Base-by-base conservation (phyloP, 1,284 basidiomycete species). In the Sanguinoderma infundibulare region DNA sequence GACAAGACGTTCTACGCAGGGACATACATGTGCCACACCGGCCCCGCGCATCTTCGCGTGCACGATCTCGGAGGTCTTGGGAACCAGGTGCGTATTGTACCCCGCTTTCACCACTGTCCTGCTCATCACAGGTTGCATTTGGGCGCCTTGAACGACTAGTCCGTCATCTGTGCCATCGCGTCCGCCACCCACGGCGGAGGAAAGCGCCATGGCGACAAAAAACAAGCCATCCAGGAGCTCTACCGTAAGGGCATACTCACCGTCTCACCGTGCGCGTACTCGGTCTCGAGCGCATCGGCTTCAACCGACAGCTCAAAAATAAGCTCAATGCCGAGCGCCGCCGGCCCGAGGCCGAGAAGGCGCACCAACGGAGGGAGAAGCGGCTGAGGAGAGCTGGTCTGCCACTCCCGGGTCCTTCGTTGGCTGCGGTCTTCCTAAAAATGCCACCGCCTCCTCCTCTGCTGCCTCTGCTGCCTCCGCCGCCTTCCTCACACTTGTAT, bases 221-320 rank as follows among this genome's bases (percentile, higher is more conserved):
- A 63, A 38, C 40, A 42, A 42, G 40, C 40, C 40, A 42, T 66
- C 1, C n/a, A 32, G 12, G 30, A 49, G 20, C 50, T 66, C 44
- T 63, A 63, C 42, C 17, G 34, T 1, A 54, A 66, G 20, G 64
- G 61, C n/a, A 38, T 51, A 9, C 46, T 55, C 20, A 34, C n/a
- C n/a, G n/a, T n/a, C n/a, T n/a, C n/a, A n/a, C 59, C 1, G 51
- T 61, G 1, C 61, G 51, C 26, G 34, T 66, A 12, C 53, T 66
- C 15, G 61, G 64, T 20, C 53, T 66, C 28, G 61, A 66, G 51
- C 64, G 61, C 38, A 57, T 66, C 32, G 61, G 64, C 14, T 65
- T 62, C 58, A 65, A 65, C 53, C 35, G 60, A 14, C 53, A 38
- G 53, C 59, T 65, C 32, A 52, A 55, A 30, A 26, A 36, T 7